A percentile compares a stretch with the other conserved stretches of the same genome.
Evolutionary conservation across 805 yeast species (phyloP).

Genomic region (Wickerhamiella sorbophila): DNA sequence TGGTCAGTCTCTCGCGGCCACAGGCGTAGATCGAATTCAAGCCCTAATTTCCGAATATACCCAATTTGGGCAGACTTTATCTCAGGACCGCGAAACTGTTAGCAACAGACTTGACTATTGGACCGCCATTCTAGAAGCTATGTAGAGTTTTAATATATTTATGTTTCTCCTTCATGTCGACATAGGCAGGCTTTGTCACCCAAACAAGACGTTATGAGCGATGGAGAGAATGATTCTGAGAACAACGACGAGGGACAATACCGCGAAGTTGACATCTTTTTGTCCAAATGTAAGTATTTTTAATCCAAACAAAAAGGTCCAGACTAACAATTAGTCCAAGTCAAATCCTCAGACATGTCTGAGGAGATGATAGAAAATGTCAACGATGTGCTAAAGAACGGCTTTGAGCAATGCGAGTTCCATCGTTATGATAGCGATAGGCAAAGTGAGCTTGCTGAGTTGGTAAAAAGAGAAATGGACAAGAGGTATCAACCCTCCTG

Average conservation of each 20-base stretch:
- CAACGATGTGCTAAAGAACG: conserved; percentile 27
- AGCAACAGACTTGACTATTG: not conserved
- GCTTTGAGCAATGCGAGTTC: too few relatives aligned
- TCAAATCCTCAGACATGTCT: conserved; percentile 18
- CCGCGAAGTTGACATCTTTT: too few relatives aligned
- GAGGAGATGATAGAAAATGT: conserved; percentile 13
- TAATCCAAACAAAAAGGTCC: too few relatives aligned
- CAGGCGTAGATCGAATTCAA: not conserved
- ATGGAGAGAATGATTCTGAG: too few relatives aligned
- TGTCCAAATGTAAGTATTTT: too few relatives aligned
- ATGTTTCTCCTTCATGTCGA: too few relatives aligned
- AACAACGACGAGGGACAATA: too few relatives aligned
- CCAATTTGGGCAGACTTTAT: not conserved
- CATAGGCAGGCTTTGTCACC: too few relatives aligned
- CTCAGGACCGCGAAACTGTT: not conserved
- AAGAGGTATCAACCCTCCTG: conserved; percentile 41
- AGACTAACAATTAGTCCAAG: too few relatives aligned
- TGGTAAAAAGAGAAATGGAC: conserved; percentile 43
- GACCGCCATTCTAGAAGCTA: too few relatives aligned
- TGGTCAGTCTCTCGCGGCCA: not conserved
- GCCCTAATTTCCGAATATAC: not conserved
- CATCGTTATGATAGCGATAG: conserved; percentile 35
- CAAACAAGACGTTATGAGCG: too few relatives aligned
- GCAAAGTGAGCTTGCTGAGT: conserved; percentile 45
- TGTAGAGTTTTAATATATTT: too few relatives aligned